Evolutionary conservation across 352 stramenopile species (phyloP).

Genomic region (Phytophthora cryptogea): DNA sequence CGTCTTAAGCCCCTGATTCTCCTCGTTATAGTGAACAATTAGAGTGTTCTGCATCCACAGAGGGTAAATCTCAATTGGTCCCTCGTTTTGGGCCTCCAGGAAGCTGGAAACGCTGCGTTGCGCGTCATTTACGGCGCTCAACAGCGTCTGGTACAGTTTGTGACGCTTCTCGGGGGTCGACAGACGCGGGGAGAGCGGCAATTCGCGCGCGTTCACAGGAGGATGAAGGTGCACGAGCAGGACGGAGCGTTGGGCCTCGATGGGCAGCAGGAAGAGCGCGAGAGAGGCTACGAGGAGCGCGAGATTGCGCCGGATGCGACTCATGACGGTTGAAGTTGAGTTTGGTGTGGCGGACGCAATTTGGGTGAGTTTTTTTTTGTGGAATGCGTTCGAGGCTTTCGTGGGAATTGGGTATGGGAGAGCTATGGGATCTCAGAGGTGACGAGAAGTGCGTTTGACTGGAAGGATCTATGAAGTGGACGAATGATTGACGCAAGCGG

Average conservation of each 20-base stretch:
- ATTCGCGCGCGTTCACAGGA: conserved; percentile 12
- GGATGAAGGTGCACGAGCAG: conserved; percentile 57
- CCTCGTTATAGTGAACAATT: conserved; percentile 32
- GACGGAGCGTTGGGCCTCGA: neutral
- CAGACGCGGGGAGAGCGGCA: conserved; percentile 1
- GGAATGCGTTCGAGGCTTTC: conserved; percentile 12
- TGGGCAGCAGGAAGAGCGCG: conserved; percentile 8
- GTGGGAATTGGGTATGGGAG: neutral
- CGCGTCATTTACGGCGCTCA: conserved; percentile 10
- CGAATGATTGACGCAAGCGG: conserved; percentile 12
- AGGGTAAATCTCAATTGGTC: conserved; percentile 15
- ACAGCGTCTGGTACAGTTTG: conserved; percentile 24
- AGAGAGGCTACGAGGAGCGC: conserved; percentile 21
- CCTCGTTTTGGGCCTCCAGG: conserved; percentile 22
- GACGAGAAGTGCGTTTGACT: neutral
- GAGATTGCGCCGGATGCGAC: conserved; percentile 13
- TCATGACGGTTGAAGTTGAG: conserved; percentile 30
- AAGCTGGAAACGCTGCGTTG: conserved; percentile 35
- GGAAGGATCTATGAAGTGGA: neutral
- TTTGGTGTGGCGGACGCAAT: conserved; percentile 12
- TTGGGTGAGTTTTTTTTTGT: conserved; percentile 4
- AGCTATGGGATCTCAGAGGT: conserved; percentile 1
- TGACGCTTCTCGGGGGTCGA: conserved; percentile 23
- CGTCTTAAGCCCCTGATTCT: neutral
- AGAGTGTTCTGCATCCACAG: conserved; percentile 74